Percentiles rank a stretch among this genome's conserved stretches.
These are phyloP conservation scores for Chaetothyriales sp. DNA, from an alignment of 2,329 filamentous ascomycete species.

Conservation along the genomic window DNA sequence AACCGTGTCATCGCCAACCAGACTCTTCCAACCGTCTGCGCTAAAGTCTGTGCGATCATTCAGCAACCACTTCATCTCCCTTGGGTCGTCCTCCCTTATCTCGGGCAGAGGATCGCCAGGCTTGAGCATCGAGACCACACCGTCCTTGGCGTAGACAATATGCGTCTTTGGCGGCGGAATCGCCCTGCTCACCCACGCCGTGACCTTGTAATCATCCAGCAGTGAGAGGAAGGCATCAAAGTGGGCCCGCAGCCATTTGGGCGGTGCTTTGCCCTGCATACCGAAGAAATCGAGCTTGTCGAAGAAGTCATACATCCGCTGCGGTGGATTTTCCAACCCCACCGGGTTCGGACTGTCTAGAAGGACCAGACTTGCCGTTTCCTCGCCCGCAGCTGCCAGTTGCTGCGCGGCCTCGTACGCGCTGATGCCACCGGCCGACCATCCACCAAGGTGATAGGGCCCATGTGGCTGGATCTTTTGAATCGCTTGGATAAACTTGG, in stretches of 20 bases:
- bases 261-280: constrained; percentile 28
- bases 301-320: constrained; percentile 35
- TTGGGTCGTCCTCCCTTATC: constrained; percentile 28
- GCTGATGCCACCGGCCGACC: constrained; percentile 63
- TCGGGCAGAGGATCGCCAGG: constrained; percentile 27
- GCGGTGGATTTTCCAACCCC: constrained; percentile 52
- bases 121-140: constrained; percentile 27
- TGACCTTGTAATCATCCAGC: constrained; percentile 30
- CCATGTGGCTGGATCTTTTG: constrained; percentile 33
- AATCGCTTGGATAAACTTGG: constrained; percentile 30
- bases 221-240: constrained; percentile 36
- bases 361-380: constrained; percentile 43
- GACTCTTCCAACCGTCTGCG: constrained; percentile 32
- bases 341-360: constrained; percentile 51
- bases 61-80: constrained; percentile 35
- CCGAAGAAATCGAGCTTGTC: constrained; percentile 34
- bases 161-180: constrained; percentile 29
- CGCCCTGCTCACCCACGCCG: constrained; percentile 14
- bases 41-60: constrained; percentile 34
- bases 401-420: constrained; percentile 52
- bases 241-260: constrained; percentile 37
- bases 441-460: constrained; percentile 54
- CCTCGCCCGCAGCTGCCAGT: constrained; percentile 41
- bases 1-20: constrained; percentile 27
- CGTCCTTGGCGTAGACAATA: constrained; percentile 35